Conservation (phyloP, 352 stramenopile genomes). For the Phytophthora sp. region DNA sequence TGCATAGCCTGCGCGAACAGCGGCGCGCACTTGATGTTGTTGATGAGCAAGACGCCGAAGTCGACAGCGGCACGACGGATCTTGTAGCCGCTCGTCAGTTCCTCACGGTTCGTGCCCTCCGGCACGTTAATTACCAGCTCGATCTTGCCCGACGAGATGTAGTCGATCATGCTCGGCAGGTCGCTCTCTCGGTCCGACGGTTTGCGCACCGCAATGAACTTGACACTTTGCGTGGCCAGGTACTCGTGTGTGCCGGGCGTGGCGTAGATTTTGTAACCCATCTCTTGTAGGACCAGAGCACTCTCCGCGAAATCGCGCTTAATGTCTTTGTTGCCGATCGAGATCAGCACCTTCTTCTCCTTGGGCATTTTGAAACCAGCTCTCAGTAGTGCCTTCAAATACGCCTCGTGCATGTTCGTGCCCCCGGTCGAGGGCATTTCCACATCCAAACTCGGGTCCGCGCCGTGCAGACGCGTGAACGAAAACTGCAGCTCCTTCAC, state of each 20-base stretch:
- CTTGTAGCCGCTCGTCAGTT: conserved; percentile 90
- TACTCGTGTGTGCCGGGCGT: conserved; percentile 92
- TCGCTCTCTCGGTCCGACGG: conserved; percentile 55
- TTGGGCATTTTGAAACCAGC: conserved; percentile 86
- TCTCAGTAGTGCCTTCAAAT: conserved; percentile 91
- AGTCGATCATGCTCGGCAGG: conserved; percentile 83
- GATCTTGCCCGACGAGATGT: conserved; percentile 95
- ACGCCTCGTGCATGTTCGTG: conserved; percentile 95
- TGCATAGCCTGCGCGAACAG: no score
- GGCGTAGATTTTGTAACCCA: conserved; percentile 89
- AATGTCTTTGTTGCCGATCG: conserved; percentile 86
- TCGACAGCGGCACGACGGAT: conserved; percentile 97
- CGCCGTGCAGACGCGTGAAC: conserved; percentile 93
- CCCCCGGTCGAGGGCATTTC: conserved; percentile 98
- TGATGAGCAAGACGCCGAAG: no score
- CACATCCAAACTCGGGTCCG: conserved; percentile 95
- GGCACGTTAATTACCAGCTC: conserved; percentile 97
- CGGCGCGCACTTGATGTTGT: no score
- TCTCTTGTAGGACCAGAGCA: conserved; percentile 72
- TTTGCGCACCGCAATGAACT: conserved; percentile 66
- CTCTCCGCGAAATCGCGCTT: conserved; percentile 85
- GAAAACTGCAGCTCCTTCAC: conserved; percentile 95
- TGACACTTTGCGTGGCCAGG: conserved; percentile 80
- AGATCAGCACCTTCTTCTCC: conserved; percentile 90
- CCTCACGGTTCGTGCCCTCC: conserved; percentile 80